Evolutionary conservation across 768 basidiomycete species (phyloP).

Genomic region (Pleurotus pulmonarius): DNA sequence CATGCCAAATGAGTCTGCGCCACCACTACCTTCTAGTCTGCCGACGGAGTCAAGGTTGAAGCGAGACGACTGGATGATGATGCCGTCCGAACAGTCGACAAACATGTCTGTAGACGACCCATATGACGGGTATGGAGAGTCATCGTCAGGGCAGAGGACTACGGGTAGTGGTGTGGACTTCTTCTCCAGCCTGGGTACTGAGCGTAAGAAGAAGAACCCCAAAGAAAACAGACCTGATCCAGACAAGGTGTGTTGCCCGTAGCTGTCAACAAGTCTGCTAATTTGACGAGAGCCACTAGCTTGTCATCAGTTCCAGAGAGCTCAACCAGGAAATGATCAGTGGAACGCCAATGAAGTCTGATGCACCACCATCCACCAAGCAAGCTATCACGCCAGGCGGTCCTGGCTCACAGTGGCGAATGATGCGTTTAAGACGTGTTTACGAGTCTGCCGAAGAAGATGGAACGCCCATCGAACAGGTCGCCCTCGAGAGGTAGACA

Average conservation of each 20-base stretch:
- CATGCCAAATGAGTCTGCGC: conserved; percentile 36
- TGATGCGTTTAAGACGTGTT: conserved; percentile 90
- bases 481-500: conserved; percentile 70
- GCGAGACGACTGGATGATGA: conserved; percentile 91
- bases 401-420: conserved; percentile 93
- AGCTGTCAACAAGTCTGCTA: background rate
- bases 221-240: conserved; percentile 58
- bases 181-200: conserved; percentile 84
- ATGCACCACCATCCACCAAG: conserved; percentile 35
- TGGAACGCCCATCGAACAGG: conserved; percentile 61
- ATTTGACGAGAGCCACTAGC: conserved; percentile 34
- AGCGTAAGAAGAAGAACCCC: conserved; percentile 61
- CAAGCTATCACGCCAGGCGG: conserved; percentile 73
- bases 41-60: conserved; percentile 48
- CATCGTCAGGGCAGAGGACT: conserved; percentile 39
- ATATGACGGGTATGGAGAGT: conserved; percentile 63
- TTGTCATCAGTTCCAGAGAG: conserved; percentile 56
- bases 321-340: conserved; percentile 57
- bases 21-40: conserved; percentile 42
- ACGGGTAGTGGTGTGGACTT: conserved; percentile 72
- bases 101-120: conserved; percentile 41
- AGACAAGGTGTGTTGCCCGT: conserved; percentile 51
- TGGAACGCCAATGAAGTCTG: conserved; percentile 35
- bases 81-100: conserved; percentile 33
- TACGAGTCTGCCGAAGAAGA: conserved; percentile 92